Conservation (phyloP, 1,284 basidiomycete genomes). For the Ustilago trichophora region DNA sequence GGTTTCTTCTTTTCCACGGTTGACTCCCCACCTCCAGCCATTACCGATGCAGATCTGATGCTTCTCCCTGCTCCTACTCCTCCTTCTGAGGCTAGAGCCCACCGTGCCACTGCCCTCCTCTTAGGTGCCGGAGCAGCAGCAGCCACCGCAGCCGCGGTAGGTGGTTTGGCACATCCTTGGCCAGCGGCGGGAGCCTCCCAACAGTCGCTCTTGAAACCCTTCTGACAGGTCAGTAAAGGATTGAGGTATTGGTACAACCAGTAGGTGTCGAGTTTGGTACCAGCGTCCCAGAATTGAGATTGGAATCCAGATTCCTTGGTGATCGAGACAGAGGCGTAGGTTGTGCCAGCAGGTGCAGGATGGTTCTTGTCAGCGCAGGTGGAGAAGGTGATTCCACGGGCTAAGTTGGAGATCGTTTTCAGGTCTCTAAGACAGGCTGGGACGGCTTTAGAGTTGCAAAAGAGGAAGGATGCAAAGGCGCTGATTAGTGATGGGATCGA, state of each 20-base stretch:
- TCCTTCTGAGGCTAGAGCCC: no score
- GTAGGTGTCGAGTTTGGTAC: slow-evolving; percentile 1
- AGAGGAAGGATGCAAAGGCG: not conserved
- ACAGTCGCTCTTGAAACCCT: not conserved
- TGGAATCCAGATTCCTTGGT: not conserved
- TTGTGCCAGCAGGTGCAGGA: no score
- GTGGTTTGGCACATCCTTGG: no score
- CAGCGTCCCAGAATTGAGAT: slow-evolving; percentile 1
- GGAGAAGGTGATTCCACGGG: slow-evolving; percentile 7
- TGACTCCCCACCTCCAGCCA: not conserved
- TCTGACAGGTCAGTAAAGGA: not conserved
- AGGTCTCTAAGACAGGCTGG: not conserved
- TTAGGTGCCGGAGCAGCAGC: no score
- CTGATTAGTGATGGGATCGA: not conserved
- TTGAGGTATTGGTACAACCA: slow-evolving; percentile 7
- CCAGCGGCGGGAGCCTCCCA: slow-evolving; percentile 5
- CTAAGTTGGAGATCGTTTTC: slow-evolving; percentile 1
- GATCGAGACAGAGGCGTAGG: slow-evolving; percentile 3
- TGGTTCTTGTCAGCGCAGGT: no score
- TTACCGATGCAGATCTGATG: not conserved
- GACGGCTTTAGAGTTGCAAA: slow-evolving; percentile 5
- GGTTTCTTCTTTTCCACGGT: no score
- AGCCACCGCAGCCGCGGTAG: no score
- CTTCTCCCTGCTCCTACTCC: no score
- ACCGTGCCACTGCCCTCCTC: no score